A percentile compares a stretch with the other conserved stretches of the same genome.
Evolutionary conservation across 305 asterid species (phyloP).

Genomic region (Coffea humblotiana): DNA sequence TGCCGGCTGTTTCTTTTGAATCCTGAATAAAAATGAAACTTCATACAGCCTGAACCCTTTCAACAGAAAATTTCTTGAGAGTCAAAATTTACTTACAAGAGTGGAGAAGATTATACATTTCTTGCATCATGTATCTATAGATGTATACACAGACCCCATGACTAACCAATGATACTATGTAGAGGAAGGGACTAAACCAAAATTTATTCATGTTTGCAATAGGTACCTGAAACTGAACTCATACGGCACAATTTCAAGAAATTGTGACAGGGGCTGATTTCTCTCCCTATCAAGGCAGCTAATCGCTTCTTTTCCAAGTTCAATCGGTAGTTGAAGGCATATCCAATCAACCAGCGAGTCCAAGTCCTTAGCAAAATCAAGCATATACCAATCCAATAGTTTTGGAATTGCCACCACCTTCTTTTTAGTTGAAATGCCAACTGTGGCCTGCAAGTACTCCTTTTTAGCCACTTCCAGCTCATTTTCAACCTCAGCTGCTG

Average conservation of each 20-base stretch:
- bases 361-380: conserved; percentile 72
- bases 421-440: conserved; percentile 50
- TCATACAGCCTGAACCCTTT: conserved; percentile 3
- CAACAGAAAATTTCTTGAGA: conserved; percentile 1
- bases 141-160: conserved; percentile 25
- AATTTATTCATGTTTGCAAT: conserved; percentile 43
- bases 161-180: conserved; percentile 26
- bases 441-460: conserved; percentile 65
- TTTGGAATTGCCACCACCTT: conserved; percentile 60
- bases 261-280: conserved; percentile 39
- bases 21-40: conserved; percentile 2
- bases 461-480: conserved; percentile 67
- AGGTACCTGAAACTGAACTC: conserved; percentile 77
- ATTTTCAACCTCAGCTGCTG: conserved; percentile 56
- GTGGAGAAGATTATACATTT: conserved; percentile 30
- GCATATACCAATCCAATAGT: conserved; percentile 68
- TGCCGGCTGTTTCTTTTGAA: conserved; percentile 1
- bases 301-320: conserved; percentile 67
- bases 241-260: conserved; percentile 58
- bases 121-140: conserved; percentile 30
- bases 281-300: conserved; percentile 54
- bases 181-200: conserved; percentile 19
- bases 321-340: conserved; percentile 63
- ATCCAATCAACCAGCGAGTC: conserved; percentile 74
- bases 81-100: conserved; percentile 41